Percentiles rank a stretch among this genome's conserved stretches.
phyloP scores from a whole-genome alignment of 805 yeast species.

The Candida oleophila region DNA sequence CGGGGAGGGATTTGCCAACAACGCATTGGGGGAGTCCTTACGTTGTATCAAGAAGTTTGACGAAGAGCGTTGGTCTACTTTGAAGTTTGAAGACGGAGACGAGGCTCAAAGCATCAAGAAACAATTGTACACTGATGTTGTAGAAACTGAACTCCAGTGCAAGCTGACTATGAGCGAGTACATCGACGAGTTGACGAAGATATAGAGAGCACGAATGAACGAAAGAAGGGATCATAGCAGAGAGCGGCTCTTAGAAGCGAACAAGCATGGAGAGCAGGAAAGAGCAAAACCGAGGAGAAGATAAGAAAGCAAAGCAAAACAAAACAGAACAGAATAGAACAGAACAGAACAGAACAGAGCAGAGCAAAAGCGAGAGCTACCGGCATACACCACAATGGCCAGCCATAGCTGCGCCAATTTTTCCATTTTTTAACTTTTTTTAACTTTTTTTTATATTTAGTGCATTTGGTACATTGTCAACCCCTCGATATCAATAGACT shows the following conservation, averaged over 20 bases:
- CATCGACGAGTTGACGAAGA: constrained; percentile 17
- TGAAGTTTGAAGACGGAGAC: constrained; percentile 26
- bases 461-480: too few species aligned
- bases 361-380: too few species aligned
- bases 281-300: too few species aligned
- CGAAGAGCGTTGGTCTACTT: constrained; percentile 39
- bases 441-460: too few species aligned
- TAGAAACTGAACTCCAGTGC: constrained; percentile 17
- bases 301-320: too few species aligned
- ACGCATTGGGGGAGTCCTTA: constrained; percentile 39
- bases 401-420: too few species aligned
- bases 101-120: constrained; percentile 16
- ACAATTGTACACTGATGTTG: constrained; percentile 15
- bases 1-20: constrained; percentile 23
- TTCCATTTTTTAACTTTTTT: too few species aligned
- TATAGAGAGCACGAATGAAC: neutral
- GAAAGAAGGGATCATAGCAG: neutral
- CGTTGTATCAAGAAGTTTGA: constrained; percentile 38
- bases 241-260: too few species aligned
- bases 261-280: neutral
- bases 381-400: too few species aligned
- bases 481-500: too few species aligned
- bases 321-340: too few species aligned
- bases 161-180: constrained; percentile 25
- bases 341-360: too few species aligned